Evolutionary conservation across 257 asterid species (phyloP), one percentile per base, ranked within the genome.

Genomic region (Solanum arcanum): DNA sequence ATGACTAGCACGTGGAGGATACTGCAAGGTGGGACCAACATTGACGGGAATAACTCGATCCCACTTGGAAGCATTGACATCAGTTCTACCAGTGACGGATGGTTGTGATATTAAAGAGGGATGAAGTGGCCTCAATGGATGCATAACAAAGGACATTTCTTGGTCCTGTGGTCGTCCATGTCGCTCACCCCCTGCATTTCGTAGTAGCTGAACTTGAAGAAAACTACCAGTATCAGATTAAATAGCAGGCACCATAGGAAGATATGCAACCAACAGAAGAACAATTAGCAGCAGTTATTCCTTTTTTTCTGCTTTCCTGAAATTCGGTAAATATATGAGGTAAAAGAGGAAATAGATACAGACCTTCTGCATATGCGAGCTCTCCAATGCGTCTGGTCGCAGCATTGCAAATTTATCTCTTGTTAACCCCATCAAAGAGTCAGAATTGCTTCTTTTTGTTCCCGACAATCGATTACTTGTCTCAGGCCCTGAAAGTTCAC

Each of bases 321-420:
- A 49, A 18, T 16, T 8, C 42, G 64, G 42, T 37, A 13, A 84
- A 68, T 25, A 25, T 31, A 84, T 18, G 68, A 46, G 72, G 60
- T 42, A 89, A 60, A 35, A 29, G 86, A 73, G 39, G 49, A 86
- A 70, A 83, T 31, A 31, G 31, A 31, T 86, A 59, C 46, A 59
- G 12, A 95, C 99, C 97, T 96, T 95, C 86, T 92, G 90, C 86
- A 95, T 90, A 91, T 93, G 94, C 4, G 94, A 95, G 90, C 91
- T 91, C 83, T 93, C 99, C 64, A 90, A 94, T 41, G 96, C 91
- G 46, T 94, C 98, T 5, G 90, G 86, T 86, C 88, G 92, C 80
- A 93, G 91, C 42, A 89, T 92, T 12, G 89, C 96, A 86, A 93
- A 90, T 86, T 89, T 91, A 68, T 96, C 99, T 74, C 94, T 93